Evolutionary conservation across 1,139 yeast genomes (phyloP).

Genomic region (Geotrichum macrosporum): DNA sequence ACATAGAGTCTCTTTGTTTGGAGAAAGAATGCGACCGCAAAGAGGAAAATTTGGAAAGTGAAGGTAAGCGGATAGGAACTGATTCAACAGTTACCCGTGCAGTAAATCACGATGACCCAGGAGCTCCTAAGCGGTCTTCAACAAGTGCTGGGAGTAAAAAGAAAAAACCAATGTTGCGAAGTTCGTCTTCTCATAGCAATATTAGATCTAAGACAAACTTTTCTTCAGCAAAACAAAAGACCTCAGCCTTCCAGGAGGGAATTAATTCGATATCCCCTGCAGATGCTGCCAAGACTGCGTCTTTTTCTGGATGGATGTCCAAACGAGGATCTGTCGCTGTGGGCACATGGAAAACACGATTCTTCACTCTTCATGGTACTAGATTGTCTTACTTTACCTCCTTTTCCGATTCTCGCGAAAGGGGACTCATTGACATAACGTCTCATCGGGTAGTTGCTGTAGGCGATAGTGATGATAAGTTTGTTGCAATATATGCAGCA

Average conservation of each 20-base stretch:
- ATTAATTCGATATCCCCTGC: slow-evolving; percentile 70
- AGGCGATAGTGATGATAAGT: slow-evolving; percentile 61
- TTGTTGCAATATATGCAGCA: slow-evolving; percentile 83
- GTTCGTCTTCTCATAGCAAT: slow-evolving; percentile 32
- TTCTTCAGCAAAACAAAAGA: slow-evolving; percentile 42
- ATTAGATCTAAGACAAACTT: slow-evolving; percentile 19
- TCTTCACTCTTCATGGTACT: slow-evolving; percentile 87
- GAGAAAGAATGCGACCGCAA: background rate
- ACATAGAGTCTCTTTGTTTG: background rate
- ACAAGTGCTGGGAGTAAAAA: slow-evolving; percentile 9
- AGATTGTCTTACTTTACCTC: slow-evolving; percentile 81
- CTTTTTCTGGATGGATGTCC: slow-evolving; percentile 90
- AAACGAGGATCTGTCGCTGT: slow-evolving; percentile 82
- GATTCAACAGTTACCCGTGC: slow-evolving; percentile 20
- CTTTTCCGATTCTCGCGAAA: slow-evolving; percentile 76
- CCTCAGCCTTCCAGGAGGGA: slow-evolving; percentile 96
- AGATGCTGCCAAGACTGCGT: slow-evolving; percentile 72
- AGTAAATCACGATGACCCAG: background rate
- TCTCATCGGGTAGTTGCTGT: slow-evolving; percentile 87
- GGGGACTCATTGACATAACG: slow-evolving; percentile 91
- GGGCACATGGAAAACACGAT: slow-evolving; percentile 87
- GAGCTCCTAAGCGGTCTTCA: slow-evolving; percentile 10
- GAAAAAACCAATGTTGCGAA: slow-evolving; percentile 25
- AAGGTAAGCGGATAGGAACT: slow-evolving; percentile 23
- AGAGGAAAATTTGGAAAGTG: background rate